Percentiles rank a stretch among this genome's conserved stretches.
phyloP scores from a whole-genome alignment of 1,139 yeast genomes.

The Suhomyces anneliseae region DNA sequence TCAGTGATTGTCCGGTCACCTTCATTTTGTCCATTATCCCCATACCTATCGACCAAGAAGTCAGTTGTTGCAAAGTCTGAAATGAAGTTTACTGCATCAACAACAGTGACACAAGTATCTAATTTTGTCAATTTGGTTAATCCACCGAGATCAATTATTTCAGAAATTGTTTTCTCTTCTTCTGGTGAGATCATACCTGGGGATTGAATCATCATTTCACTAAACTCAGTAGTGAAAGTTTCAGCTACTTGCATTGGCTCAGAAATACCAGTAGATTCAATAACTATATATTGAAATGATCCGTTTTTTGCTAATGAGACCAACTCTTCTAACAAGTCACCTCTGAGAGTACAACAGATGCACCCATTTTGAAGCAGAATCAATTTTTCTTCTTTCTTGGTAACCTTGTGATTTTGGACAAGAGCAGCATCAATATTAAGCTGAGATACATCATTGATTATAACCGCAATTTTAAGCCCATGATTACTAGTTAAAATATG shows the following conservation, averaged over 20 bases:
- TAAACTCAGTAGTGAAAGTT: slow-evolving; percentile 44
- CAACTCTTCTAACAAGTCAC: slow-evolving; percentile 45
- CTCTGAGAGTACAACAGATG: slow-evolving; percentile 48
- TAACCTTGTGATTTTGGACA: slow-evolving; percentile 37
- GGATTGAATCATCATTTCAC: slow-evolving; percentile 27
- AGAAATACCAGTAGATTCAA: slow-evolving; percentile 47
- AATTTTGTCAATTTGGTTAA: slow-evolving; percentile 35
- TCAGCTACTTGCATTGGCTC: slow-evolving; percentile 54
- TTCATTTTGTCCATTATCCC: slow-evolving; percentile 38
- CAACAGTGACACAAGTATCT: slow-evolving; percentile 49
- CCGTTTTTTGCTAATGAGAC: slow-evolving; percentile 33
- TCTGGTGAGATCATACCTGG: slow-evolving; percentile 17
- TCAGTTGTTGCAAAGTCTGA: slow-evolving; percentile 44
- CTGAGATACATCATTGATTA: slow-evolving; percentile 43
- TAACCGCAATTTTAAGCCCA: slow-evolving; percentile 43
- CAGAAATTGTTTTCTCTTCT: slow-evolving; percentile 26
- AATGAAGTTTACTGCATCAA: slow-evolving; percentile 42
- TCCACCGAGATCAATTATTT: slow-evolving; percentile 39
- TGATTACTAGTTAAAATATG: slow-evolving; percentile 37
- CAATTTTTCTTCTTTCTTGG: slow-evolving; percentile 41
- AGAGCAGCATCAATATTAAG: slow-evolving; percentile 44
- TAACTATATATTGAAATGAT: slow-evolving; percentile 41
- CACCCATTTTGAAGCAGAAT: slow-evolving; percentile 50
- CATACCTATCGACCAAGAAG: slow-evolving; percentile 40
- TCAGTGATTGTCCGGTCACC: slow-evolving; percentile 45